A percentile compares a stretch with the other conserved stretches of the same genome.
phyloP scores from a whole-genome alignment of 331 rosid species.

The Pyrus hybrid region DNA sequence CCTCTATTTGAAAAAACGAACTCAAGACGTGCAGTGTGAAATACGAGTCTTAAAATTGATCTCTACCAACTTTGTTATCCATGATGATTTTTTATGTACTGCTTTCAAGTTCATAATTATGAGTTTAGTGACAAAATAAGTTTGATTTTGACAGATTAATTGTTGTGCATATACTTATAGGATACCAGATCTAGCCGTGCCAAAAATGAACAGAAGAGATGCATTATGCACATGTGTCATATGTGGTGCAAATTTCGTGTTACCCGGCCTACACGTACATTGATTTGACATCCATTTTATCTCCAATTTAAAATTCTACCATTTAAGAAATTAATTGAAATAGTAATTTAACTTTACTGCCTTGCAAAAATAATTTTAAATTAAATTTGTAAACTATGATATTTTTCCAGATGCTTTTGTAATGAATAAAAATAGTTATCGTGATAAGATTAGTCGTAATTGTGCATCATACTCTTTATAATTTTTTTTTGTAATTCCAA shows the following conservation, averaged over 20 bases:
- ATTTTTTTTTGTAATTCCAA: too few relatives aligned
- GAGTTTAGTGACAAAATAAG: background rate
- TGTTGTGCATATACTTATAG: background rate
- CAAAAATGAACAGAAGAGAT: background rate
- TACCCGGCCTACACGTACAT: background rate
- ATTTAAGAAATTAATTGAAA: background rate
- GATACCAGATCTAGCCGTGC: background rate
- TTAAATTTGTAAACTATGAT: too few relatives aligned
- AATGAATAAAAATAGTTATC: too few relatives aligned
- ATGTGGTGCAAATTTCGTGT: background rate
- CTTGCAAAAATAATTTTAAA: background rate
- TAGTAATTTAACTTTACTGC: background rate
- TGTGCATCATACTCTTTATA: too few relatives aligned
- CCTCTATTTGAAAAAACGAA: too few relatives aligned
- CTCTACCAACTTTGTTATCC: too few relatives aligned
- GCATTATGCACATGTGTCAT: background rate
- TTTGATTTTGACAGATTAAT: background rate
- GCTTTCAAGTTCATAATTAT: background rate
- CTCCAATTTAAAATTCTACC: background rate
- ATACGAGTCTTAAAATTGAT: too few relatives aligned
- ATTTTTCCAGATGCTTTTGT: too few relatives aligned
- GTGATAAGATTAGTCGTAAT: too few relatives aligned
- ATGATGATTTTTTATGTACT: too few relatives aligned
- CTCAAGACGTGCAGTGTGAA: too few relatives aligned
- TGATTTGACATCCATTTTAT: background rate